Conservation (phyloP, 768 basidiomycete species). For the Filobasidium wieringae region DNA sequence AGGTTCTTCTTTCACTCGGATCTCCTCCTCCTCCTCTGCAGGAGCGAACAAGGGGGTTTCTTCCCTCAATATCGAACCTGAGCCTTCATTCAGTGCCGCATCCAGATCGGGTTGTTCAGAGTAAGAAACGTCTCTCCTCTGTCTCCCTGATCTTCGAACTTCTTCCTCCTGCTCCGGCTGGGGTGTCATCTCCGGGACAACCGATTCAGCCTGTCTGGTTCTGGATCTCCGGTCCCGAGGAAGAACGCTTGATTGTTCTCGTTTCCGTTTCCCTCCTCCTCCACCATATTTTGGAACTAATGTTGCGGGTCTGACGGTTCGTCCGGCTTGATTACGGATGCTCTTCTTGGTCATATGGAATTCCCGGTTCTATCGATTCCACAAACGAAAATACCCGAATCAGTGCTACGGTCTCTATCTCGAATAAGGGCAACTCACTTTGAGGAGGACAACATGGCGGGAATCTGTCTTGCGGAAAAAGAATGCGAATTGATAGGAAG, state of each 20-base stretch:
- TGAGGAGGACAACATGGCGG: constrained; percentile 61
- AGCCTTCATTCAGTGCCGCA: not conserved
- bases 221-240: not conserved
- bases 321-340: not conserved
- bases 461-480: constrained; percentile 73
- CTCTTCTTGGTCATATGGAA: constrained; percentile 5
- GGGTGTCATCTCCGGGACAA: not conserved
- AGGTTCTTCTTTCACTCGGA: constrained; percentile 15
- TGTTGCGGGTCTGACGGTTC: not conserved
- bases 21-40: constrained; percentile 15
- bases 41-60: not conserved
- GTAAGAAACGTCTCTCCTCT: not conserved
- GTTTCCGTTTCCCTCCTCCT: not conserved
- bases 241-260: not conserved
- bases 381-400: too few species aligned
- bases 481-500: constrained; percentile 80
- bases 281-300: not conserved
- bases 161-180: too few species aligned
- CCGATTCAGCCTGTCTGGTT: not conserved
- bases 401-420: not conserved
- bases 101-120: not conserved
- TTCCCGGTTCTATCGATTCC: constrained; percentile 9
- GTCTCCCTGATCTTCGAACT: not conserved
- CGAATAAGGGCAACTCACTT: constrained; percentile 45
- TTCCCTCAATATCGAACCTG: not conserved